A percentile compares a stretch with the other conserved stretches of the same genome.
These are phyloP conservation scores for Lagenidium sp. DNA, from an alignment of 352 stramenopile genomes.

Conservation along the genomic window DNA sequence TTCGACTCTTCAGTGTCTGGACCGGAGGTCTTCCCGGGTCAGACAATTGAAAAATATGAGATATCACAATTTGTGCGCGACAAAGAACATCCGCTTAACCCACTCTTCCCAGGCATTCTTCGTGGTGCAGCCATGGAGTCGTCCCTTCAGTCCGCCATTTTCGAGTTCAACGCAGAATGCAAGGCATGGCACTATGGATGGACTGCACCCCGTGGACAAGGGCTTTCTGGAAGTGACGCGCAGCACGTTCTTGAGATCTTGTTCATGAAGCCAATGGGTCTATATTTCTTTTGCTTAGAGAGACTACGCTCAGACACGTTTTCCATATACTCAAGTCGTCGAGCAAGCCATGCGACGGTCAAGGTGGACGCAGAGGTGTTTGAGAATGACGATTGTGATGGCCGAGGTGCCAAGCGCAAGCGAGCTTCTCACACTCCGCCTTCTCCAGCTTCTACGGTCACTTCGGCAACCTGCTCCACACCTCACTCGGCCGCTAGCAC, in stretches of 20 bases:
- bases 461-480: neutral
- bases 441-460: conserved; percentile 19
- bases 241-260: conserved; percentile 73
- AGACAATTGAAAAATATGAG: conserved; percentile 67
- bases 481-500: neutral
- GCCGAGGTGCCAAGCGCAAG: conserved; percentile 52
- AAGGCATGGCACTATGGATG: conserved; percentile 88
- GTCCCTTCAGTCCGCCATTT: conserved; percentile 70
- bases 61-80: conserved; percentile 54
- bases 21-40: conserved; percentile 61
- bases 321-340: conserved; percentile 70
- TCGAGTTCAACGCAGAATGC: conserved; percentile 84
- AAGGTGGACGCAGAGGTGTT: conserved; percentile 50
- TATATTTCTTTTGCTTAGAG: conserved; percentile 76
- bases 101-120: conserved; percentile 63
- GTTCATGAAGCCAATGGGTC: conserved; percentile 80
- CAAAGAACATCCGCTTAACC: conserved; percentile 72
- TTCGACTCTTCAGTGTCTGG: conserved; percentile 64
- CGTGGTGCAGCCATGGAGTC: conserved; percentile 72
- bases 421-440: conserved; percentile 24
- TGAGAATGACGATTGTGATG: conserved; percentile 38
- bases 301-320: conserved; percentile 67
- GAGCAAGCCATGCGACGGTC: conserved; percentile 44
- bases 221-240: conserved; percentile 62
- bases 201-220: conserved; percentile 66